phyloP scores from a whole-genome alignment of 176 grass and related monocot species.

The Aegilops speltoides region DNA sequence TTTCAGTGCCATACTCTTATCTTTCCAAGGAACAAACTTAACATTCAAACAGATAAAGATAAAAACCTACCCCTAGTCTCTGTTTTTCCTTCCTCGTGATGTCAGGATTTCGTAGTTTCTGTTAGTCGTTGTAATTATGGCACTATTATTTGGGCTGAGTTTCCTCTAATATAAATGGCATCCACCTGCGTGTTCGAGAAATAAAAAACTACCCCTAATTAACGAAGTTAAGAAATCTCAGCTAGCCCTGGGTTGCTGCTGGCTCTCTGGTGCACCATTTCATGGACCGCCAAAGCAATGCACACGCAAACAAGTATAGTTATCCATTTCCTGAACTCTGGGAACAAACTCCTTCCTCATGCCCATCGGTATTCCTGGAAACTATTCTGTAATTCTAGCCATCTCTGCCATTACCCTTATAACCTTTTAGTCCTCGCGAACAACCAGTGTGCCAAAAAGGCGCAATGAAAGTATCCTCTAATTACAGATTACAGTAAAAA shows the following conservation, averaged over 20 bases:
- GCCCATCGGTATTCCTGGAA: not conserved
- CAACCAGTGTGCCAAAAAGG: not conserved
- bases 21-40: not conserved
- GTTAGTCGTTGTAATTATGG: not conserved
- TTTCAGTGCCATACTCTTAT: not conserved
- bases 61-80: not conserved
- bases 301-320: not conserved
- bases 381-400: not conserved
- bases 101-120: not conserved
- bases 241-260: not conserved
- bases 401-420: not conserved
- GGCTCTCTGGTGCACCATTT: not conserved
- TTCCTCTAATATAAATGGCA: not conserved
- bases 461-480: not conserved
- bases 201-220: not conserved
- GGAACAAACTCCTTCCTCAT: not conserved
- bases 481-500: conserved; percentile 5
- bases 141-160: not conserved
- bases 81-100: not conserved
- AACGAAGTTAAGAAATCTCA: not conserved
- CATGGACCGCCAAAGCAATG: not conserved
- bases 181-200: not conserved
- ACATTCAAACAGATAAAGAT: not conserved
- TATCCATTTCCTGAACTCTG: not conserved
- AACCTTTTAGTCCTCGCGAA: not conserved